Conservation (phyloP, 1,284 basidiomycete genomes). For the Rhodotorula sp. region DNA sequence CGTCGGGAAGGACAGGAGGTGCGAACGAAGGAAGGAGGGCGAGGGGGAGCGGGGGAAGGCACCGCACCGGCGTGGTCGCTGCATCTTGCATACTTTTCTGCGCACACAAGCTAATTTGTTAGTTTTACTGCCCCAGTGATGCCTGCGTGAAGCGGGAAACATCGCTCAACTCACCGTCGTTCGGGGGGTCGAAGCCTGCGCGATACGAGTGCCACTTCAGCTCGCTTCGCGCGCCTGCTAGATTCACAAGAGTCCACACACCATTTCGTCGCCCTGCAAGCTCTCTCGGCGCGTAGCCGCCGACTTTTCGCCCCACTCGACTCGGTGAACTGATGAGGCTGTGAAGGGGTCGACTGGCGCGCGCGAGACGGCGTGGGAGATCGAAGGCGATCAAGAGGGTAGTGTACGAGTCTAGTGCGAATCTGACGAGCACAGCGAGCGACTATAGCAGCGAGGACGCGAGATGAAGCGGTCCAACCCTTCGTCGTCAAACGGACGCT, state of each 20-base stretch:
- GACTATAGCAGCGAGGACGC: neutral
- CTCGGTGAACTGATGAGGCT: neutral
- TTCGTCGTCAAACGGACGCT: no score
- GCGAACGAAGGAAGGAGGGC: neutral
- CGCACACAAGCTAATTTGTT: no score
- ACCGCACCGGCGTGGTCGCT: slow-evolving; percentile 18
- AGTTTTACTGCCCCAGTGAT: no score
- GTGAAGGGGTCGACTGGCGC: neutral
- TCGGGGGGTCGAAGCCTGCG: slow-evolving; percentile 4
- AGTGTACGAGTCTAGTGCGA: neutral
- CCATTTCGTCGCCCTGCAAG: neutral
- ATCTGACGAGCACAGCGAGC: no score
- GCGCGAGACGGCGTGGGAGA: neutral
- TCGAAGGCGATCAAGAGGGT: neutral
- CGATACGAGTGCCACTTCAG: neutral
- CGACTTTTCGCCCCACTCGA: neutral
- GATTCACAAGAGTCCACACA: neutral
- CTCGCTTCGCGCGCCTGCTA: neutral
- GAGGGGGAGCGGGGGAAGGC: neutral
- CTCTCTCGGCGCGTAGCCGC: neutral
- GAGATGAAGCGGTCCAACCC: no score
- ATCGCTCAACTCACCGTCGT: slow-evolving; percentile 1
- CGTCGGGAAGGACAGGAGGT: neutral
- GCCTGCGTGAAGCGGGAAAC: neutral
- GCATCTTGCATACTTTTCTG: slow-evolving; percentile 5